Evolutionary conservation across 2,329 filamentous ascomycete genomes (phyloP), one percentile per base, ranked within the genome.

Genomic region (Phyllosticta paracitricarpa): DNA sequence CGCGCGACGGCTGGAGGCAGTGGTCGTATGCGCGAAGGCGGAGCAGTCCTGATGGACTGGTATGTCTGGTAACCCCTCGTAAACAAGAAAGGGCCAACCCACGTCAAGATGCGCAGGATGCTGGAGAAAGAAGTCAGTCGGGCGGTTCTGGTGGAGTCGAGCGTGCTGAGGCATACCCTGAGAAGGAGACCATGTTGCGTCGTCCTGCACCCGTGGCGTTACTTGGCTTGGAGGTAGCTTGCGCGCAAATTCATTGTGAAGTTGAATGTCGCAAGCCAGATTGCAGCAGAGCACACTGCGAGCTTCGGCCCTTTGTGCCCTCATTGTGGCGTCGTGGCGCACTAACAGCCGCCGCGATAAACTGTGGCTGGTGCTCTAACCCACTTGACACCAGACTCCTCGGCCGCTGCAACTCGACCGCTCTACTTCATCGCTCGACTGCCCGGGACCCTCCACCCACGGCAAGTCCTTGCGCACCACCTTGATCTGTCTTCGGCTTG

Each of bases 41-140:
- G 73, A 70, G 65, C 76, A 69, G 63, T 66, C 5, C 74, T 72
- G 48, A 82, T 65, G 62, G 80, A 80, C 66, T 84, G 84, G 77
- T 89, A 89, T 77, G 83, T 85, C 63, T 78, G 74, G 62, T 91
- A 77, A 62, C 81, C 79, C 68, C 84, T 85, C 58, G 88, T 87
- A 51, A 93, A 73, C 65, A 92, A 77, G 65, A 89, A 79, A 33
- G 89, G 89, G 2, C 86, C 89, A 71, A 92, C 77, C 69, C 82
- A 74, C 63, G 82, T 71, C 64, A 80, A 66, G 54, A 74, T 61
- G n/a, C 70, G 66, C 61, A 72, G 71, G 33, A 73, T 59, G 51
- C 61, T 62, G 17, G 52, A 5, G 6, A 33, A 10, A 48, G 55
- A n/a, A 24, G 26, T 52, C 7, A 58, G 60, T 19, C 0, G 24